Conservation (phyloP, 2,329 filamentous ascomycete genomes). For the Colletotrichum sidae region DNA sequence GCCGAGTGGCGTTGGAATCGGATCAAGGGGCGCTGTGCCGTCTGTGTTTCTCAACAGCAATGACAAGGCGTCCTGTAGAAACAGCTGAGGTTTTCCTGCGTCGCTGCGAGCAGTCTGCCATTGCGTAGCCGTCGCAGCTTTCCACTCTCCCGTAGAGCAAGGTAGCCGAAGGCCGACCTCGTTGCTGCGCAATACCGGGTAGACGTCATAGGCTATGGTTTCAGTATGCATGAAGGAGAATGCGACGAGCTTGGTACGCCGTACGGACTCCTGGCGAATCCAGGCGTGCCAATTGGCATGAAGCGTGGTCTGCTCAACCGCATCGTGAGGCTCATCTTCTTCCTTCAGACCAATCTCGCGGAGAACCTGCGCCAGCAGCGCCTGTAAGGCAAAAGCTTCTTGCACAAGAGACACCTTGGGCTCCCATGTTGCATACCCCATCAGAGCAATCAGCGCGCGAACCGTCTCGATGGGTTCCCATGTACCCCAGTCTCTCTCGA, state of each 20-base stretch:
- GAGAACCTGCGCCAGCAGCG: conserved; percentile 47
- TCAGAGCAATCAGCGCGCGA: conserved; percentile 48
- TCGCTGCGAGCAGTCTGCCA: conserved; percentile 46
- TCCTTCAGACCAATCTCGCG: conserved; percentile 49
- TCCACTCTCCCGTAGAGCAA: conserved; percentile 51
- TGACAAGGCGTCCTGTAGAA: conserved; percentile 51
- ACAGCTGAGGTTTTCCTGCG: conserved; percentile 46
- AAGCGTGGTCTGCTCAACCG: conserved; percentile 15
- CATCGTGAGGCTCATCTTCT: conserved; percentile 30
- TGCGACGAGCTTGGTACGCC: conserved; percentile 51
- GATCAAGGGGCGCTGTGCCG: conserved; percentile 44
- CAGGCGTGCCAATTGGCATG: conserved; percentile 45
- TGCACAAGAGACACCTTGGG: conserved; percentile 46
- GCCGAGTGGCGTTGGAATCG: conserved; percentile 50
- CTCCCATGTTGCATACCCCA: conserved; percentile 54
- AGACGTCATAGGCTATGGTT: conserved; percentile 53
- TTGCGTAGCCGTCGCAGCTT: conserved; percentile 44
- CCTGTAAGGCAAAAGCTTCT: conserved; percentile 49
- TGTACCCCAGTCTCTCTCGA: conserved; percentile 32
- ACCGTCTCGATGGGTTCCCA: conserved; percentile 50
- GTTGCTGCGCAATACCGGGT: conserved; percentile 50
- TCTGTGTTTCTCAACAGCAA: conserved; percentile 46
- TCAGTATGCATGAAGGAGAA: conserved; percentile 54
- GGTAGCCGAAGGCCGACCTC: conserved; percentile 50
- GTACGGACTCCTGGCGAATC: conserved; percentile 46